Percentiles rank a stretch among this genome's conserved stretches.
phyloP scores from a whole-genome alignment of 805 yeast species.

The Ogataea pini region DNA sequence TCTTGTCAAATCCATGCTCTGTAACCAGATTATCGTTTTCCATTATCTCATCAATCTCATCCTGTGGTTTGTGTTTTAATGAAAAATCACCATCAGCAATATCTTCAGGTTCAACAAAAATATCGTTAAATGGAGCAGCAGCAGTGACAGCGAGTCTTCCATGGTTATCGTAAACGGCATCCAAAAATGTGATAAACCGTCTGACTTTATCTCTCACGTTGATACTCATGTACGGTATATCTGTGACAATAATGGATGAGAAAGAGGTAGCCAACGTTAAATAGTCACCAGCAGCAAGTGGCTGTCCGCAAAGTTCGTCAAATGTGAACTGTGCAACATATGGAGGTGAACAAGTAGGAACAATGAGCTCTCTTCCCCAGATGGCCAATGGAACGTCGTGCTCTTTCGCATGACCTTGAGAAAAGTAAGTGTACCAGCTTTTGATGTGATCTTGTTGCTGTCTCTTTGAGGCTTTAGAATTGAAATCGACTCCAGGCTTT shows the following conservation, averaged over 20 bases:
- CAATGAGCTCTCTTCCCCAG: conserved; percentile 84
- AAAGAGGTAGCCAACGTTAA: conserved; percentile 76
- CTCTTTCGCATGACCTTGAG: conserved; percentile 54
- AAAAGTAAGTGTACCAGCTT: conserved; percentile 78
- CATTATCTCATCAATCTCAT: conserved; percentile 34
- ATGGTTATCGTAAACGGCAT: conserved; percentile 92
- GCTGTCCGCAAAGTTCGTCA: conserved; percentile 80
- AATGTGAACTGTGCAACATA: conserved; percentile 89
- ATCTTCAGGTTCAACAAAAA: conserved; percentile 82
- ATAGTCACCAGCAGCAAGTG: conserved; percentile 93
- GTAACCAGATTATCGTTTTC: conserved; percentile 64
- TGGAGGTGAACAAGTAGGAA: conserved; percentile 77
- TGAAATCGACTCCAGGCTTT: conserved; percentile 56
- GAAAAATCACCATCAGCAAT: conserved; percentile 50
- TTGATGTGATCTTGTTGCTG: conserved; percentile 63
- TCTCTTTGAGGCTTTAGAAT: conserved; percentile 48
- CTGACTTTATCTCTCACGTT: conserved; percentile 81
- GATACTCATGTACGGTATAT: conserved; percentile 82
- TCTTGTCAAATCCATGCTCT: conserved; percentile 76
- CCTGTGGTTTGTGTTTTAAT: conserved; percentile 30
- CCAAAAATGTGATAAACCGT: conserved; percentile 90
- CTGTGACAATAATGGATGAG: conserved; percentile 82
- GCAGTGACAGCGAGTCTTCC: conserved; percentile 87
- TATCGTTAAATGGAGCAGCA: conserved; percentile 78
- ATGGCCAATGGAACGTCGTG: conserved; percentile 48